A percentile compares a stretch with the other conserved stretches of the same genome.
Conservation (phyloP, 2,329 filamentous ascomycete genomes). For the Fusarium sp. region DNA sequence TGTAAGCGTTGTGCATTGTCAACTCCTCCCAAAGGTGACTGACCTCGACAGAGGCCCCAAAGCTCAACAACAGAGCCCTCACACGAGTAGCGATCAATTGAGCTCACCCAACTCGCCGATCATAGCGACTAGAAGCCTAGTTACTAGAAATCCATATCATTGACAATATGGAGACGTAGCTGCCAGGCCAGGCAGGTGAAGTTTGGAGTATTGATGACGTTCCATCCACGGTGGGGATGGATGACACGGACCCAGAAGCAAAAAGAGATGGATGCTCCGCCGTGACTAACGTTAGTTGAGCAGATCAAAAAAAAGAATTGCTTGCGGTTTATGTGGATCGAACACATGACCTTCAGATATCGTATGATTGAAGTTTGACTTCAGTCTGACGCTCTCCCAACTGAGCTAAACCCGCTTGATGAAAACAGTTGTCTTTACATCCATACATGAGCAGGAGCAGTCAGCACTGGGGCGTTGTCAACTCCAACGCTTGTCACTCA, state of each 20-base stretch:
- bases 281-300: not conserved
- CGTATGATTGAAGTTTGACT: constrained; percentile 34
- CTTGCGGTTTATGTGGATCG: constrained; percentile 45
- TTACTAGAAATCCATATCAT: not conserved
- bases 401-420: constrained; percentile 46
- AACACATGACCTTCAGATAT: constrained; percentile 47
- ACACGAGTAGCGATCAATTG: not conserved
- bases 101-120: no score
- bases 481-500: not conserved
- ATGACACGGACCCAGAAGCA: not conserved
- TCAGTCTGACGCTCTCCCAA: constrained; percentile 44
- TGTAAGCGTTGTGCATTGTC: no score
- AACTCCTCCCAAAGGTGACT: not conserved
- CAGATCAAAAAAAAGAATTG: constrained; percentile 3
- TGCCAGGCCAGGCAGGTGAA: not conserved
- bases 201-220: not conserved
- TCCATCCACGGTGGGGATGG: not conserved
- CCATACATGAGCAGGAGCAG: not conserved
- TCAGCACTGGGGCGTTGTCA: not conserved
- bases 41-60: not conserved
- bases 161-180: not conserved
- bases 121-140: no score
- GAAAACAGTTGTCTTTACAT: not conserved
- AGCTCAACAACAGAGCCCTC: not conserved
- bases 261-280: not conserved